These are phyloP conservation scores for Mycena chlorophos DNA, from an alignment of 768 basidiomycete species.

Conservation along the genomic window DNA sequence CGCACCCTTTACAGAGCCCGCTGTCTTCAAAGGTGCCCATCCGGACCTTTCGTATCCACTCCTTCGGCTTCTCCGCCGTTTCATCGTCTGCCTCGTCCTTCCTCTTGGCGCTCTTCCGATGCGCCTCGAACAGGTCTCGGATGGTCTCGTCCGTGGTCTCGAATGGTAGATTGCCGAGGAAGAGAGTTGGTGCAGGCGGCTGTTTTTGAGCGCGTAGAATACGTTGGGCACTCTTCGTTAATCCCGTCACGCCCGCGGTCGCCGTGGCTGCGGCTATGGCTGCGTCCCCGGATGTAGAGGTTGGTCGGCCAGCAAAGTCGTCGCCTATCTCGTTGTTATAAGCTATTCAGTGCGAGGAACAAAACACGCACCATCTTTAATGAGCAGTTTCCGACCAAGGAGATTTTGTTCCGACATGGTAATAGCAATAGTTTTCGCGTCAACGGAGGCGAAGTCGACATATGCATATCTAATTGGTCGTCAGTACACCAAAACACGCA, in stretches of 20 bases:
- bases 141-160: constrained; percentile 82
- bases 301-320: constrained; percentile 71
- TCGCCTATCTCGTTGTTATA: constrained; percentile 50
- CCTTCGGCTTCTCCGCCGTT: constrained; percentile 38
- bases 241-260: constrained; percentile 38
- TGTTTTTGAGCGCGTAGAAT: constrained; percentile 80
- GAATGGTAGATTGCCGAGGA: constrained; percentile 92
- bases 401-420: constrained; percentile 77
- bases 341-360: constrained; percentile 1
- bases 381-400: constrained; percentile 84
- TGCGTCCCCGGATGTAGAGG: constrained; percentile 30
- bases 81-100: constrained; percentile 33
- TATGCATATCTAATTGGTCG: constrained; percentile 77
- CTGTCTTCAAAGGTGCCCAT: constrained; percentile 97
- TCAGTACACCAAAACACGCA: neutral
- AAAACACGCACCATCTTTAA: constrained; percentile 77
- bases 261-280: constrained; percentile 35
- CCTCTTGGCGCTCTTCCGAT: constrained; percentile 44
- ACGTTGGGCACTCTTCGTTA: constrained; percentile 73
- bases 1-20: constrained; percentile 93
- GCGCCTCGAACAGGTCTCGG: constrained; percentile 70
- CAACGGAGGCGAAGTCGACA: constrained; percentile 84
- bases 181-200: constrained; percentile 80
- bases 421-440: constrained; percentile 75
- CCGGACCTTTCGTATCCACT: constrained; percentile 78